phyloP scores from a whole-genome alignment of 1,284 basidiomycete genomes.

The Cryptococcus jaspeensis region DNA sequence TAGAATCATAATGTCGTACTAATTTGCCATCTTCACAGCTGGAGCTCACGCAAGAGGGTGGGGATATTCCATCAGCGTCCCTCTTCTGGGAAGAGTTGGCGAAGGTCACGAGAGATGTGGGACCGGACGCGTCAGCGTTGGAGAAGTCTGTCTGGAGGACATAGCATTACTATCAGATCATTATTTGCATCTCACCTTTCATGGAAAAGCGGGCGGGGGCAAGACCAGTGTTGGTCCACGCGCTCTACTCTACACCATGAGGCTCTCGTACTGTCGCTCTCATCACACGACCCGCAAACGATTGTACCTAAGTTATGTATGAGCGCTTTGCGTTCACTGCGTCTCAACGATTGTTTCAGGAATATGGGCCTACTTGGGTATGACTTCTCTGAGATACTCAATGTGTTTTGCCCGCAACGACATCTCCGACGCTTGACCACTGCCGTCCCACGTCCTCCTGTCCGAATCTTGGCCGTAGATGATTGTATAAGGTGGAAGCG shows the following conservation, averaged over 20 bases:
- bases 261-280: no score
- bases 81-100: conserved; percentile 15
- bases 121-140: conserved; percentile 16
- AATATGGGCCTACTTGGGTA: conserved; percentile 64
- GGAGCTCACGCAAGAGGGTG: neutral
- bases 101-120: conserved; percentile 13
- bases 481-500: conserved; percentile 78
- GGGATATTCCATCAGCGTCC: neutral
- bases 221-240: neutral
- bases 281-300: conserved; percentile 11
- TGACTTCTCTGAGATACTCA: conserved; percentile 83
- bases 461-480: conserved; percentile 75
- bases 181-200: conserved; percentile 1
- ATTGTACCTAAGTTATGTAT: conserved; percentile 17
- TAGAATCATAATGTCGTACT: neutral
- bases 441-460: conserved; percentile 76
- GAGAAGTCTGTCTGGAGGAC: neutral
- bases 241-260: neutral
- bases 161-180: neutral
- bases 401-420: conserved; percentile 82
- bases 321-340: conserved; percentile 2
- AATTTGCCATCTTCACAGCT: neutral
- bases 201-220: neutral
- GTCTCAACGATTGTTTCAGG: neutral
- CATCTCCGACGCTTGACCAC: conserved; percentile 76